These are phyloP conservation scores for Chlorella ohadii DNA, from an alignment of 139 green algal genomes.

Conservation along the genomic window DNA sequence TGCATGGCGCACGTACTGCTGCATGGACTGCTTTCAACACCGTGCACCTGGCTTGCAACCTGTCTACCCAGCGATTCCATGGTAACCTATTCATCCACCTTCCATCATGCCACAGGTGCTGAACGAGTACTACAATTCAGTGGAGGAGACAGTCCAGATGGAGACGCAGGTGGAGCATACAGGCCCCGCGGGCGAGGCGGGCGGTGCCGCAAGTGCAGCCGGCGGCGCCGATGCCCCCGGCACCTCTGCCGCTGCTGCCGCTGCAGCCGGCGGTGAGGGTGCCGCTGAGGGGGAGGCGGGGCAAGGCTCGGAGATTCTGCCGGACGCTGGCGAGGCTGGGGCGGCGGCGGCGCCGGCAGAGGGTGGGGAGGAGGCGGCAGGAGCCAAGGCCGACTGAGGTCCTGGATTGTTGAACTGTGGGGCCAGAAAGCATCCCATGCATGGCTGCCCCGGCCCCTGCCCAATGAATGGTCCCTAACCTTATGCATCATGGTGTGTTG, in stretches of 20 bases:
- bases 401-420: no score
- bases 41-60: no score
- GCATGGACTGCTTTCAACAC: no score
- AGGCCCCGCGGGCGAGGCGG: neutral
- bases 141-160: neutral
- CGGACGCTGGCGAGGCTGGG: neutral
- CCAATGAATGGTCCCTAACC: no score
- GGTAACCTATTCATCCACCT: no score
- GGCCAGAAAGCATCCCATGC: no score
- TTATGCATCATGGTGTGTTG: no score
- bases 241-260: neutral
- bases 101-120: neutral
- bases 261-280: neutral
- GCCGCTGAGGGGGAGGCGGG: neutral
- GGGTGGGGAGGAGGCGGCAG: neutral
- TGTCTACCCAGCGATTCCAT: no score
- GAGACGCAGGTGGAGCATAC: conserved; percentile 8
- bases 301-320: neutral
- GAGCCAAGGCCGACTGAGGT: neutral
- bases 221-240: neutral
- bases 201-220: neutral
- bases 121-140: conserved; percentile 17
- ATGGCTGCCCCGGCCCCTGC: no score
- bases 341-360: no score
- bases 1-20: no score